A percentile compares a stretch with the other conserved stretches of the same genome.
phyloP scores from a whole-genome alignment of 2,329 filamentous ascomycete species.

The Sporothrix euskadiensis region DNA sequence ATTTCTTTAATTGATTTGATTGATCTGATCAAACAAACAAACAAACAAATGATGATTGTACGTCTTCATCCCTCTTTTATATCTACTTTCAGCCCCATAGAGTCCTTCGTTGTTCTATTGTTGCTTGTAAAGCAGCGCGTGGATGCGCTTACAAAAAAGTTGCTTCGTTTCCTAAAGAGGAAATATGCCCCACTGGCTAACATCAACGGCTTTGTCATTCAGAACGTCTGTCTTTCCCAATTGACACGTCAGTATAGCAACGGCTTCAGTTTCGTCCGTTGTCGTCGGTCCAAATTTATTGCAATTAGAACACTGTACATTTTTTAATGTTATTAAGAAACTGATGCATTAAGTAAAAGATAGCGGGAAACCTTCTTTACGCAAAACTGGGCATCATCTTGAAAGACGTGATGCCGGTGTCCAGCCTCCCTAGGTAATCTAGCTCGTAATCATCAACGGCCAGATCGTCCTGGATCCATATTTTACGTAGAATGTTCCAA shows the following conservation, averaged over 20 bases:
- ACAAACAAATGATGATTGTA: too few species aligned
- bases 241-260: neutral
- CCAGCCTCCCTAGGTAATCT: neutral
- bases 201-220: too few species aligned
- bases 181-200: neutral
- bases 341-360: too few species aligned
- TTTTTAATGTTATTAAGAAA: too few species aligned
- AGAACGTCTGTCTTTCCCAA: neutral
- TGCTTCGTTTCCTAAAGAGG: neutral
- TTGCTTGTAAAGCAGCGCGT: conserved; percentile 1
- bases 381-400: conserved; percentile 1
- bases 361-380: neutral
- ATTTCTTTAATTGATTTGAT: neutral
- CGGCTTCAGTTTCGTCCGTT: too few species aligned
- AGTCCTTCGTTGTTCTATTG: neutral
- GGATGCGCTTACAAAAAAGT: neutral
- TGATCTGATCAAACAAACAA: too few species aligned
- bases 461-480: neutral
- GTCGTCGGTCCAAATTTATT: too few species aligned
- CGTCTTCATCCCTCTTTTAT: neutral
- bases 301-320: too few species aligned
- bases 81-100: neutral
- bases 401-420: neutral
- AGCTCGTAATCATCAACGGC: neutral
- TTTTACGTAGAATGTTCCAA: neutral